Base-by-base conservation (phyloP, 176 grass and related monocot species). In the Pontederia paniculata region DNA sequence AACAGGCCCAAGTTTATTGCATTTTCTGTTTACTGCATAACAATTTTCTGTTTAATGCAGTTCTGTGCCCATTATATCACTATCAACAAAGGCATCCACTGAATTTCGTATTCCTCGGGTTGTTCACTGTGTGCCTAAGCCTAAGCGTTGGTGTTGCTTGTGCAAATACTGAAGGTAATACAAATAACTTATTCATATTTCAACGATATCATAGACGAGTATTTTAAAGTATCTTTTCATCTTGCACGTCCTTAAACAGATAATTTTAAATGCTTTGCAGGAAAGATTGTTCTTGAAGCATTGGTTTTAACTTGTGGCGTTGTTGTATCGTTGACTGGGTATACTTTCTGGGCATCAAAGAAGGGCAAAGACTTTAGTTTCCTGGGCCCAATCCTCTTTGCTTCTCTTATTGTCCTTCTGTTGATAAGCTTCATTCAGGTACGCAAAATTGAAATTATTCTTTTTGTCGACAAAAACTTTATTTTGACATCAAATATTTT, bases 301-400 rank as follows among this genome's bases (percentile, higher is more conserved):
- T 80, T 98, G 73, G 77, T 98, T 59, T 74, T 98, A 66, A 91
- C 93, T 9, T 89, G 80, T 44, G 80, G 73, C 51, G 93, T 98
- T 54, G 93, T 98, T 61, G 70, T 73, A 12, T 98, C 93, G 23
- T 82, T 98, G 58, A 98, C 86, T 73, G 86, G 62, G 10, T 98
- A 98, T 69, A 76, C 93, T 41, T 98, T 98, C 72, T 98, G 86
- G 86, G 93, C 93, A 21, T 80, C 93, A 53, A 98, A 86, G 77
- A 98, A 98, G 83, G 93, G 93, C 54, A 98, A 98, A 52, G 86
- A 98, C 58, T 91, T 90, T 6, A 83, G 93, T 17, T 98, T 88
- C 44, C 73, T 89, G 65, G 93, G 77, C 25, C 93, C 93, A 56
- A 71, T 88, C 54, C 55, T 98, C 17, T 78, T 88, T 69, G 73